phyloP scores from a whole-genome alignment of 139 green algal genomes.

The Coelastrella sp. region DNA sequence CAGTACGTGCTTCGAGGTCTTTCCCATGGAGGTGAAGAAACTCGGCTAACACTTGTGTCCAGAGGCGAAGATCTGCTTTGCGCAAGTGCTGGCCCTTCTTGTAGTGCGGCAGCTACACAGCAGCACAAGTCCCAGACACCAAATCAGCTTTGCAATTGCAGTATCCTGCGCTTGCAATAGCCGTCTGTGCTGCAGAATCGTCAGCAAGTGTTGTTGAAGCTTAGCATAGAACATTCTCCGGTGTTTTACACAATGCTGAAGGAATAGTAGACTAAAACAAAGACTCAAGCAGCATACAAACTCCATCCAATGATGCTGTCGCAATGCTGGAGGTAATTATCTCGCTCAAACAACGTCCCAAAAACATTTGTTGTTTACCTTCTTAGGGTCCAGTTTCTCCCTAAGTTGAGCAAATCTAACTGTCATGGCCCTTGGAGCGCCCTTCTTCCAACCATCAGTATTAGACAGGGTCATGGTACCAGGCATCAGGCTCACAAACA shows the following conservation, averaged over 20 bases:
- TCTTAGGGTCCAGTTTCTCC: background rate
- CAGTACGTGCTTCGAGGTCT: background rate
- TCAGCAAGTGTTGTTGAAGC: no score
- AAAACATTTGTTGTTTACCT: background rate
- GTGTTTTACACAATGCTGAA: no score
- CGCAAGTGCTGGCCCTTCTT: constrained; percentile 47
- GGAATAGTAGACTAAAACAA: no score
- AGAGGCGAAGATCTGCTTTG: constrained; percentile 32
- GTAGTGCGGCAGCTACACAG: constrained; percentile 38
- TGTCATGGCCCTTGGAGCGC: background rate
- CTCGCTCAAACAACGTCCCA: background rate
- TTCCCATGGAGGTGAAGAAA: background rate
- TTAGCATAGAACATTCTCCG: no score
- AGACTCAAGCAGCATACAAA: no score
- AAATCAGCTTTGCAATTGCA: background rate
- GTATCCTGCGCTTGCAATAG: no score
- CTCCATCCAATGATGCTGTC: no score
- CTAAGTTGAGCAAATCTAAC: constrained; percentile 14
- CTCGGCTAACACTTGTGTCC: constrained; percentile 21
- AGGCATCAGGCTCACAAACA: constrained; percentile 16
- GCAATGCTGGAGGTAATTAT: no score
- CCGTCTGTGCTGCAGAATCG: no score
- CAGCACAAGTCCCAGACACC: background rate
- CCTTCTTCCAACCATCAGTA: background rate
- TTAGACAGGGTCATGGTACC: background rate